Conservation (phyloP, 208 protist genomes). For the Sergeia podlipaevii region DNA sequence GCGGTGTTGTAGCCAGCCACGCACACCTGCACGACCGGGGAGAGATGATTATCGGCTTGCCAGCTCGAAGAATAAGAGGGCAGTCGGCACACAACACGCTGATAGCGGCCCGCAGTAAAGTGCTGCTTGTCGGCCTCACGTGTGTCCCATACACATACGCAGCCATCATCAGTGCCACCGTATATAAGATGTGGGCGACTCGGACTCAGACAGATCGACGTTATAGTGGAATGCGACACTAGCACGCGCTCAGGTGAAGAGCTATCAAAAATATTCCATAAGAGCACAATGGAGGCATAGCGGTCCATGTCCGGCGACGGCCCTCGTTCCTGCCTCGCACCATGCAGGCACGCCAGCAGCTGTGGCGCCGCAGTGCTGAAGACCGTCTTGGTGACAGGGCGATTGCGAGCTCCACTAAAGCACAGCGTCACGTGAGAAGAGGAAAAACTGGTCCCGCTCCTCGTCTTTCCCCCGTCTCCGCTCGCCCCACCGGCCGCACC, state of each 20-base stretch:
- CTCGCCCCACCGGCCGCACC: conserved; percentile 1
- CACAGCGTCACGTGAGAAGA: conserved; percentile 41
- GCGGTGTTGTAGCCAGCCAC: conserved; percentile 66
- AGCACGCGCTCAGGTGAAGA: conserved; percentile 59
- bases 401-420: conserved; percentile 39
- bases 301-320: conserved; percentile 39
- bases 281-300: conserved; percentile 62
- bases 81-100: conserved; percentile 40
- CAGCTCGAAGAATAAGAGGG: conserved; percentile 75
- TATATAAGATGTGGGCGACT: conserved; percentile 59
- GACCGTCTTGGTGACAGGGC: conserved; percentile 43
- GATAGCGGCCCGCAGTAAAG: conserved; percentile 37
- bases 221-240: conserved; percentile 43
- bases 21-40: conserved; percentile 41
- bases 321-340: too few relatives aligned
- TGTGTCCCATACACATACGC: conserved; percentile 67
- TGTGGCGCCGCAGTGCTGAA: conserved; percentile 41
- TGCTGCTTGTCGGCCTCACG: conserved; percentile 76
- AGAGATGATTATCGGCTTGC: conserved; percentile 59
- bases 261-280: conserved; percentile 71
- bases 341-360: conserved; percentile 50
- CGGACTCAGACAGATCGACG: conserved; percentile 56
- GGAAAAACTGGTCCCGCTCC: conserved; percentile 43
- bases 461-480: conserved; percentile 4
- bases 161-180: conserved; percentile 65